Conservation (phyloP, 2,329 filamentous ascomycete genomes). For the Metarhizium guizhouense region DNA sequence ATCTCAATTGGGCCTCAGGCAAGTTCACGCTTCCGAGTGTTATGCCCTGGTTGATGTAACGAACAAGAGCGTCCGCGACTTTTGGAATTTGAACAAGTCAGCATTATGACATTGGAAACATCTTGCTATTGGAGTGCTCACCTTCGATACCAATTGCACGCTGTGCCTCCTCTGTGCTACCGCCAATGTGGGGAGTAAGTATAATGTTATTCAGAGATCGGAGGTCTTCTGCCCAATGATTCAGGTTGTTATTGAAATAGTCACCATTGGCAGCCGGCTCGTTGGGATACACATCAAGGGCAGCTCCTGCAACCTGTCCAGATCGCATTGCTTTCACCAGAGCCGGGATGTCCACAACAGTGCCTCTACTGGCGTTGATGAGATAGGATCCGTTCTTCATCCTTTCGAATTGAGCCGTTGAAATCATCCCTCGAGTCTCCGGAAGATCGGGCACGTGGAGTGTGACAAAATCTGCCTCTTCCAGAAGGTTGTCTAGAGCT, state of each 20-base stretch:
- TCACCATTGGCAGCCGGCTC: conserved; percentile 92
- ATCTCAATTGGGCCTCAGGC: conserved; percentile 87
- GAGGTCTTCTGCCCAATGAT: conserved; percentile 78
- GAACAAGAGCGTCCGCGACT: conserved; percentile 78
- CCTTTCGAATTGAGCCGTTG: conserved; percentile 63
- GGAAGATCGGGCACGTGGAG: conserved; percentile 89
- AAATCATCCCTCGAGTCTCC: conserved; percentile 90
- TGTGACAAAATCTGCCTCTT: conserved; percentile 81
- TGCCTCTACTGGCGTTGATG: conserved; percentile 92
- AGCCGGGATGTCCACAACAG: conserved; percentile 87
- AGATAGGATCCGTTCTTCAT: conserved; percentile 94
- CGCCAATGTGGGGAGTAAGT: conserved; percentile 92
- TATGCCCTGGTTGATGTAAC: conserved; percentile 91
- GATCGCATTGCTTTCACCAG: conserved; percentile 78
- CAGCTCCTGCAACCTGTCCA: conserved; percentile 85
- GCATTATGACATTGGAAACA: neutral
- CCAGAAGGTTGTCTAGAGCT: conserved; percentile 66
- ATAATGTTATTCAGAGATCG: conserved; percentile 84
- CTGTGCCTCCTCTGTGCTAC: conserved; percentile 95
- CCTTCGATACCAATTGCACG: conserved; percentile 87
- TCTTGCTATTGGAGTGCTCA: conserved; percentile 15
- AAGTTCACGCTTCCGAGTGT: conserved; percentile 92
- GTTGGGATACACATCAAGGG: conserved; percentile 91
- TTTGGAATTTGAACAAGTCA: neutral
- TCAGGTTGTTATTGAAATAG: conserved; percentile 81